These are phyloP conservation scores for Exutisphaerella laricina DNA, from an alignment of 2,329 filamentous ascomycete species.

Conservation along the genomic window DNA sequence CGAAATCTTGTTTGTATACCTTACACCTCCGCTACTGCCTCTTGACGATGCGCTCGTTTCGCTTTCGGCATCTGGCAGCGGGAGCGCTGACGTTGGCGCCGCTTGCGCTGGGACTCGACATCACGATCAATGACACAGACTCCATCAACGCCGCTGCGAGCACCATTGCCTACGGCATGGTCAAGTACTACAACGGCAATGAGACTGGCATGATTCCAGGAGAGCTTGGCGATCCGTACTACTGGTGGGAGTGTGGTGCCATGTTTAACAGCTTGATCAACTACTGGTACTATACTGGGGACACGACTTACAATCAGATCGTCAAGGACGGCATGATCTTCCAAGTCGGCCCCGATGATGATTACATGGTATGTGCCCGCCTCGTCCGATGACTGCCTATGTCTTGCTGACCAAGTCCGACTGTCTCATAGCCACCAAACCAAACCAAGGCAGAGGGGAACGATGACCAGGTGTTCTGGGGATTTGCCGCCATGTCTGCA, in stretches of 20 bases:
- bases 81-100: constrained; percentile 13
- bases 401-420: neutral
- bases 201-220: constrained; percentile 46
- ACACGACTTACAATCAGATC: constrained; percentile 56
- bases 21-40: neutral
- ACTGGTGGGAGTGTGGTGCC: constrained; percentile 62
- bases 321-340: constrained; percentile 53
- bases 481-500: constrained; percentile 50
- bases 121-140: constrained; percentile 29
- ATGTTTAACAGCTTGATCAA: constrained; percentile 63
- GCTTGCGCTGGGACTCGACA: constrained; percentile 7
- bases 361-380: constrained; percentile 46
- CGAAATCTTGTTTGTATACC: neutral
- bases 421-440: constrained; percentile 39
- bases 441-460: constrained; percentile 39
- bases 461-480: constrained; percentile 57
- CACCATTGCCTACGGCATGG: constrained; percentile 43
- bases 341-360: constrained; percentile 53
- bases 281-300: constrained; percentile 64
- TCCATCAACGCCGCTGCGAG: constrained; percentile 41
- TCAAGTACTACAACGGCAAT: constrained; percentile 50
- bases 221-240: constrained; percentile 58
- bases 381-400: no score
- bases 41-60: constrained; percentile 6
- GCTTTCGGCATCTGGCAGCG: constrained; percentile 6